Base-by-base conservation (phyloP, 2,329 filamentous ascomycete species). In the Claviceps humidiphila region DNA sequence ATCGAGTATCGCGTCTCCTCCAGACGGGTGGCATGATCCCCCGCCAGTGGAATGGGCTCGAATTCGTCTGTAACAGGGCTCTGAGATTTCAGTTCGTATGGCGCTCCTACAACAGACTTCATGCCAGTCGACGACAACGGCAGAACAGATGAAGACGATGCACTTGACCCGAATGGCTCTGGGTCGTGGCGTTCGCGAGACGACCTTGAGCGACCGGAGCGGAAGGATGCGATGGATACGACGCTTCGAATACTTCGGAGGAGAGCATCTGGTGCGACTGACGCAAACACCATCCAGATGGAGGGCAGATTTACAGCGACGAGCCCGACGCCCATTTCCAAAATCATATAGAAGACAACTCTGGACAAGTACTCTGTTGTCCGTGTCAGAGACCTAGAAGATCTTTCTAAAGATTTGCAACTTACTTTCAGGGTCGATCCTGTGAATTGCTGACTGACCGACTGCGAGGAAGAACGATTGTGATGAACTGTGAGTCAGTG, bases 221-320 rank as follows among this genome's bases (percentile, higher is more conserved):
- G 37, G 3, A 52, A 20, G 4, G 55, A 56, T 16, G 45, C 49
- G 6, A 56, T 41, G 9, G 55, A 56, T 1, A 56, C 34, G 9
- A 53, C 51, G 40, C 55, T 56, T 38, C 51, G 51, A 34, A 56
- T 49, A 34, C 53, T 55, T 24, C 51, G 53, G 24, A 53, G 40
- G n/a, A 55, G n/a, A 24, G 50, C 51, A 30, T 56, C 55, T 11
- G 55, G 55, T 5, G 51, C 48, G 4, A 55, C 24, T 9, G 51
- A 49, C 6, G 41, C 49, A 22, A 56, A 55, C 13, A 53, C 51
- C 20, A 56, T 34, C 51, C 53, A 55, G 22, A 53, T 44, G n/a
- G 55, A 56, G 13, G 55, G 55, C 7, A 56, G 43, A 26, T 53
- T 53, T 30, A 55, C 39, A 17, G 55, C 55, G 13, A 55, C 49